phyloP scores from a whole-genome alignment of 75 land plant species.

The Azolla pinnata region DNA sequence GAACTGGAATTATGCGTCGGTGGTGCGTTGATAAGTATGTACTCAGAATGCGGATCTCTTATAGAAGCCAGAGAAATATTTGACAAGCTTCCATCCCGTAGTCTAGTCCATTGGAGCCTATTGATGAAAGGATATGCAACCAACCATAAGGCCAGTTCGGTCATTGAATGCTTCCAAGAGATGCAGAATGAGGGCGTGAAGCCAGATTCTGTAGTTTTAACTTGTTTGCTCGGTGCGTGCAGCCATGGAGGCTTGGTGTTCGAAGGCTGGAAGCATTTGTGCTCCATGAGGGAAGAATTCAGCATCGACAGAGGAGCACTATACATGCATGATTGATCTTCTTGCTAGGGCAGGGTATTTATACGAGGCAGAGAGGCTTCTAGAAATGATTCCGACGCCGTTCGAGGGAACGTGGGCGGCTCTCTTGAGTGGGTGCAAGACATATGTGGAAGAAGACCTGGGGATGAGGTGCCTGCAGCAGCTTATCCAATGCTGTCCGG shows the following conservation, averaged over 20 bases:
- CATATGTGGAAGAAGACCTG: not conserved
- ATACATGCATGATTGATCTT: conserved; percentile 12
- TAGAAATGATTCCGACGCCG: not conserved
- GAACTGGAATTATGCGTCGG: conserved; percentile 5
- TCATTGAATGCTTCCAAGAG: not conserved
- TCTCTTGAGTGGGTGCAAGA: not conserved
- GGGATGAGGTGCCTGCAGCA: not conserved
- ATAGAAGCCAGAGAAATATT: not conserved
- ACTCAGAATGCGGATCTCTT: not conserved
- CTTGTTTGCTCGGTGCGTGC: conserved; percentile 7
- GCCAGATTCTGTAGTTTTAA: conserved; percentile 14
- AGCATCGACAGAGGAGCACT: conserved; percentile 6
- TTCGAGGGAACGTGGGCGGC: not conserved
- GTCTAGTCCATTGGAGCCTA: not conserved
- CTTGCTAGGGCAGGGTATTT: conserved; percentile 10
- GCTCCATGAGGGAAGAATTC: conserved; percentile 5
- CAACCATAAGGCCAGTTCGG: not conserved
- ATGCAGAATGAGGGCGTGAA: conserved; percentile 5
- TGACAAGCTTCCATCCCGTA: not conserved
- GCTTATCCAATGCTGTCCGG: not conserved
- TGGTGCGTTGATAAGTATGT: not conserved
- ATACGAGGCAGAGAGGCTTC: not conserved
- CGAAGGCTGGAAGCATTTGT: conserved; percentile 9
- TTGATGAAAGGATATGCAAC: not conserved
- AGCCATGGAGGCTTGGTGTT: conserved; percentile 13